phyloP scores from a whole-genome alignment of 106 monocot species.

The Amphibolis antarctica region DNA sequence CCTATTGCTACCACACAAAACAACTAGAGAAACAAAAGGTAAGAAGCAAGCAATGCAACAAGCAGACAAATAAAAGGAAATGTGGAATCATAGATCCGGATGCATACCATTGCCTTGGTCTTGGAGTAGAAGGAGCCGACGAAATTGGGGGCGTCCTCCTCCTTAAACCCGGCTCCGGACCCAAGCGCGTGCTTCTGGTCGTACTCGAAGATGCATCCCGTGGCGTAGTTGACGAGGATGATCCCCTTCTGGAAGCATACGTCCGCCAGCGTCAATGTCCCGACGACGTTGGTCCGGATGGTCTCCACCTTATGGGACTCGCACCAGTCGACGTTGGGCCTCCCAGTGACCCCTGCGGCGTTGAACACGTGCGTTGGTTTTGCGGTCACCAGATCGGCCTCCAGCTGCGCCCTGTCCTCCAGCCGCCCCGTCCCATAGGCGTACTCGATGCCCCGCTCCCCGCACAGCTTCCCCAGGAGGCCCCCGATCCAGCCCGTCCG shows the following conservation, averaged over 20 bases:
- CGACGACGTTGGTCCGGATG: constrained; percentile 20
- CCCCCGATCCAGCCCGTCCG: constrained; percentile 81
- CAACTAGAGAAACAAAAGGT: no score
- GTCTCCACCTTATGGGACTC: constrained; percentile 56
- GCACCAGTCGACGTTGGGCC: constrained; percentile 90
- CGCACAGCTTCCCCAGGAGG: constrained; percentile 49
- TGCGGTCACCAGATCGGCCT: constrained; percentile 30
- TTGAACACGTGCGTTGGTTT: constrained; percentile 65
- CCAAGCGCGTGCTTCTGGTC: constrained; percentile 6
- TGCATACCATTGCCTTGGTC: constrained; percentile 17
- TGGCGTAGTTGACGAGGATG: constrained; percentile 14
- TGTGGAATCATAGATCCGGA: constrained; percentile 1
- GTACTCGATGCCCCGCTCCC: constrained; percentile 26
- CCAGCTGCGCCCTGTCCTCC: constrained; percentile 39
- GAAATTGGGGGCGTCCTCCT: constrained; percentile 16
- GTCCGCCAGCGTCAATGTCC: constrained; percentile 16
- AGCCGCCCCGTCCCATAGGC: constrained; percentile 39
- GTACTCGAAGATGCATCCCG: constrained; percentile 22
- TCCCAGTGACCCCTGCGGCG: constrained; percentile 70
- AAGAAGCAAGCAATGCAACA: no score
- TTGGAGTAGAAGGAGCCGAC: constrained; percentile 20
- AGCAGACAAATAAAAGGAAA: not conserved
- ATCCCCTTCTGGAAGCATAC: constrained; percentile 6
- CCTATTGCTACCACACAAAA: no score
- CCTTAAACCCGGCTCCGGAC: constrained; percentile 15